These are phyloP conservation scores for Calamus simplicifolius DNA, from an alignment of 176 grass and related monocot genomes.

Conservation along the genomic window DNA sequence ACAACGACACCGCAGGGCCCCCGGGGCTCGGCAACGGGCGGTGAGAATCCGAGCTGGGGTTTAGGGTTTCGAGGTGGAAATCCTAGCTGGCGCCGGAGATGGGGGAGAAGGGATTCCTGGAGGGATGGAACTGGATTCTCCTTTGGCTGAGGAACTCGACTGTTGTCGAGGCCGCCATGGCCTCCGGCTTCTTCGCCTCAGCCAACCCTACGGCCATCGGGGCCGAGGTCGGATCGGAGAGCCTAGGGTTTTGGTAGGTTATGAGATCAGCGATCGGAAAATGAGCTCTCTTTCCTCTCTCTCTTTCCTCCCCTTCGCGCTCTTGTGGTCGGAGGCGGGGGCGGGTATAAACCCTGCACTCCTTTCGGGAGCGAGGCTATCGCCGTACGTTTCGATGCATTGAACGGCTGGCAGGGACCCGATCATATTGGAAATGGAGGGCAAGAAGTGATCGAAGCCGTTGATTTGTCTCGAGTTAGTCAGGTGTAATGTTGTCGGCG, in stretches of 20 bases:
- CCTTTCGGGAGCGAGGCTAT: background rate
- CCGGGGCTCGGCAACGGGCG: constrained; percentile 1
- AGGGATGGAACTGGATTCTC: constrained; percentile 66
- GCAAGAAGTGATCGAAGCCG: too few species aligned
- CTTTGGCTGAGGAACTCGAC: constrained; percentile 54
- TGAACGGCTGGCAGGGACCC: too few species aligned
- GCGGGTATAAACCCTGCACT: constrained; percentile 51
- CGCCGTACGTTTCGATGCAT: too few species aligned
- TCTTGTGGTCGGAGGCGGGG: constrained; percentile 16
- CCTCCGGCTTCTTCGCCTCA: constrained; percentile 20
- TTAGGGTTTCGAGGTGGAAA: constrained; percentile 75
- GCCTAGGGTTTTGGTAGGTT: background rate
- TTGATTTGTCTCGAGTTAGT: too few species aligned
- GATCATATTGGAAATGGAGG: too few species aligned
- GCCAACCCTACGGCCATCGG: constrained; percentile 2
- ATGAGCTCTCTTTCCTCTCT: background rate
- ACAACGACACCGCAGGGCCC: background rate
- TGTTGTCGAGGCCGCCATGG: constrained; percentile 2
- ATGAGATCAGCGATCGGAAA: background rate
- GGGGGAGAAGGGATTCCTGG: constrained; percentile 31
- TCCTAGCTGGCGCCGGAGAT: constrained; percentile 22
- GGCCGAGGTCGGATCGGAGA: background rate
- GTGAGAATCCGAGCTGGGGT: constrained; percentile 25
- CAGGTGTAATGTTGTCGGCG: too few species aligned
- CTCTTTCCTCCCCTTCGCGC: background rate